phyloP scores from a whole-genome alignment of 495 filamentous ascomycete genomes.

The Penicillium arizonense region DNA sequence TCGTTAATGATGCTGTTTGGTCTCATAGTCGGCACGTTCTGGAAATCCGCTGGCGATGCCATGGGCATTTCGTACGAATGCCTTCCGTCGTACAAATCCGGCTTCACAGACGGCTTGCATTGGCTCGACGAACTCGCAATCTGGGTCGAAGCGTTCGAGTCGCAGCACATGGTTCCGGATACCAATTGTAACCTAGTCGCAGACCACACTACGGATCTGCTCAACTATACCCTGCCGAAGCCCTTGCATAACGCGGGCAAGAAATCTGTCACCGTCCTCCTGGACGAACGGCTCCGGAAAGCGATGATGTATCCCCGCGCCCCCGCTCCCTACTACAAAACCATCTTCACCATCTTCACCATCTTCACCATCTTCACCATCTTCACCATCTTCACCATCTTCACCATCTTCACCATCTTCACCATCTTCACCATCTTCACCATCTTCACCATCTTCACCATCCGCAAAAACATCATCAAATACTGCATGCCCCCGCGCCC shows the following conservation, averaged over 20 bases:
- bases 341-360: no score
- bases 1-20: no score
- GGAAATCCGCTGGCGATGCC: conserved; percentile 37
- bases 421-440: no score
- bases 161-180: neutral
- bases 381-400: no score
- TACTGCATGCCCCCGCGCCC: no score
- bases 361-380: no score
- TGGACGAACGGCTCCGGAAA: neutral
- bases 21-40: conserved; percentile 36
- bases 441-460: no score
- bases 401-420: no score
- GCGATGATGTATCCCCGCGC: conserved; percentile 1
- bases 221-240: neutral
- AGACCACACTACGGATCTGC: conserved; percentile 14
- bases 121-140: conserved; percentile 48
- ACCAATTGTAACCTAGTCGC: conserved; percentile 2
- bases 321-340: no score
- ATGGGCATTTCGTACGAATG: conserved; percentile 14
- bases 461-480: no score
- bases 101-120: conserved; percentile 51
- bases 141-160: conserved; percentile 51
- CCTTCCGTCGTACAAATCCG: conserved; percentile 34
- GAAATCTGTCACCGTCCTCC: neutral
- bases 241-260: neutral